Percentiles rank a stretch among this genome's conserved stretches.
Evolutionary conservation across 2,329 filamentous ascomycete species (phyloP).

Genomic region (Neonectria sp.): DNA sequence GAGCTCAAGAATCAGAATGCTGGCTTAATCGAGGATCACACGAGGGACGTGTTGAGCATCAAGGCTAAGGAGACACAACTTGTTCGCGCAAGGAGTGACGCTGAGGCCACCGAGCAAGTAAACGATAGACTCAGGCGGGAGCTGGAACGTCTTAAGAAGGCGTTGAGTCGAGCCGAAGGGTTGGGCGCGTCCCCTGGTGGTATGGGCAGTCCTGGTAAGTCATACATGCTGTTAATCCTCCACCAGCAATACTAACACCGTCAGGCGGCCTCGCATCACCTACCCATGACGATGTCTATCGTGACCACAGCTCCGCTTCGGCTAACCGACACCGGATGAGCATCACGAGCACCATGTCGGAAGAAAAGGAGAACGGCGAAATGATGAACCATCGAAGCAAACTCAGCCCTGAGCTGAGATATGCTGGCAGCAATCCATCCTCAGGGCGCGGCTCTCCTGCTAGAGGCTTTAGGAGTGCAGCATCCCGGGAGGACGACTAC

Average conservation of each 20-base stretch:
- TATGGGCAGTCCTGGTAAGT: conserved; percentile 56
- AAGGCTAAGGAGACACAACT: conserved; percentile 99
- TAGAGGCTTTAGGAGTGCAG: conserved; percentile 64
- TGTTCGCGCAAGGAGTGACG: conserved; percentile 90
- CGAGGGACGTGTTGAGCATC: conserved; percentile 93
- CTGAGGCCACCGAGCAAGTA: conserved; percentile 88
- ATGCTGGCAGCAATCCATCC: conserved; percentile 64
- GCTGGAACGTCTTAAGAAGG: conserved; percentile 93
- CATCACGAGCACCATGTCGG: conserved; percentile 76
- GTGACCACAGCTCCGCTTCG: conserved; percentile 62
- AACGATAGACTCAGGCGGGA: conserved; percentile 89
- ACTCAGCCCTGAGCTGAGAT: conserved; percentile 69
- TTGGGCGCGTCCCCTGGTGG: conserved; percentile 56
- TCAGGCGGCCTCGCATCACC: conserved; percentile 62
- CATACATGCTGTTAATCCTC: not conserved
- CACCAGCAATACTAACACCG: conserved; percentile 25
- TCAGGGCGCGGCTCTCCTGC: conserved; percentile 74
- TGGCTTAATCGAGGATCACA: conserved; percentile 96
- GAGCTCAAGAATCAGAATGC: conserved; percentile 98
- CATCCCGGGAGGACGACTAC: conserved; percentile 54
- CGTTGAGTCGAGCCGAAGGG: conserved; percentile 75
- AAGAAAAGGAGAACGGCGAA: conserved; percentile 84
- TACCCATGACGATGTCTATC: conserved; percentile 72
- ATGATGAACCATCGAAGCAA: conserved; percentile 64
- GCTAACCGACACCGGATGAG: conserved; percentile 69